Evolutionary conservation across 768 basidiomycete genomes (phyloP), one percentile per base, ranked within the genome.

Genomic region (Lyophyllum semitale): DNA sequence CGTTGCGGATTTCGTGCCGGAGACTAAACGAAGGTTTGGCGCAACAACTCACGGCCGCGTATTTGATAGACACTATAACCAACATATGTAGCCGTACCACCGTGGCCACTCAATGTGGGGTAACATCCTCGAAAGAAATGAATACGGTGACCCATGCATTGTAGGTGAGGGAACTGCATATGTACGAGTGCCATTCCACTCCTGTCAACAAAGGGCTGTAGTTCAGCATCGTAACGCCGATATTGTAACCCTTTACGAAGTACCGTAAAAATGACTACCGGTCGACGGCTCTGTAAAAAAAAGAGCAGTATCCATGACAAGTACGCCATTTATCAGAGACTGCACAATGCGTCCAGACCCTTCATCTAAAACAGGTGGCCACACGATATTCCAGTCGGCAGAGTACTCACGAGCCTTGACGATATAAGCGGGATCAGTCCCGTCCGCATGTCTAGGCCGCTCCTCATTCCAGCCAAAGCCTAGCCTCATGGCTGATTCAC

Each of bases 321-420:
- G 44, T 22, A 57, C 23, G 11, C 55, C 55, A 12, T 42, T 51
- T 12, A 18, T 41, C 26, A 57, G 27, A n/a, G 27, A 26, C 30
- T 51, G 37, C 17, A 57, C 45, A 2, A 57, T 51, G 26, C 37
- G 35, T 17, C 53, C 53, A 1, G 45, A 54, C 11, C 50, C 50
- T 23, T 51, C 55, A n/a, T 57, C 45, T 18, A 57, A 51, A 11
- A 57, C 38, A 26, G 55, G 55, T 18, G 55, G 55, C 50, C 50
- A 48, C n/a, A 35, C 45, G 6, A 42, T 33, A 17, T 56, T 51
- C 55, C 55, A 57, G 15, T 57, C 50, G 22, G 23, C 12, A 3
- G 55, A 40, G 25, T 57, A 57, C 47, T 57, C 55, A 33, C 37
- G n/a, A 6, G 37, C 37, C 37, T 38, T 18, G n/a, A 38, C 37